These are phyloP conservation scores for Acorus calamus DNA, from an alignment of 106 monocot genomes.

Conservation along the genomic window DNA sequence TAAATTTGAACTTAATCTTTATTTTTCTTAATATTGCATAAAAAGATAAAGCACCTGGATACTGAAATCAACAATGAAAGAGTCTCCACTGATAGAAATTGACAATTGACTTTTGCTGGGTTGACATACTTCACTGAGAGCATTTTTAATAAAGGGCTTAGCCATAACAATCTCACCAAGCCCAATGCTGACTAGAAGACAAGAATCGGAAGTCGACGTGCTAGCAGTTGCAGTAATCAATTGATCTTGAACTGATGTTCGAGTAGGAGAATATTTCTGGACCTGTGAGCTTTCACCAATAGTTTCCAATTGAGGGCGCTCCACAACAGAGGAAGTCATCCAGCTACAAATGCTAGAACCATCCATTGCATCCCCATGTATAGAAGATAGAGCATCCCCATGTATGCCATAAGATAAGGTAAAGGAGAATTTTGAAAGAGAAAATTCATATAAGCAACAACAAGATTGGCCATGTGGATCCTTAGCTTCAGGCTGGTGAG, in stretches of 20 bases:
- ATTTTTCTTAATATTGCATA: too few species aligned
- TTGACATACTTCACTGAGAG: constrained; percentile 13
- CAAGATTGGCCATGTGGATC: constrained; percentile 10
- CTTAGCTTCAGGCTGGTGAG: constrained; percentile 15
- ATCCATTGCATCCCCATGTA: background rate
- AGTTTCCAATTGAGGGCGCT: background rate
- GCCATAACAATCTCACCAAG: constrained; percentile 38
- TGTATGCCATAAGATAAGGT: constrained; percentile 18
- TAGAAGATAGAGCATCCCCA: constrained; percentile 6
- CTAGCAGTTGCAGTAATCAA: constrained; percentile 3
- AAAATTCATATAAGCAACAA: constrained; percentile 20
- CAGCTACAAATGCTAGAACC: constrained; percentile 1
- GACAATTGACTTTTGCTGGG: constrained; percentile 17
- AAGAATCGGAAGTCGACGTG: constrained; percentile 14
- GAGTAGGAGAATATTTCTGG: constrained; percentile 3
- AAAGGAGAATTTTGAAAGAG: constrained; percentile 18
- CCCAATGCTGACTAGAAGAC: constrained; percentile 22
- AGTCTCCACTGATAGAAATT: constrained; percentile 19
- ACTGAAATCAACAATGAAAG: constrained; percentile 28
- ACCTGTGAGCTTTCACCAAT: constrained; percentile 3
- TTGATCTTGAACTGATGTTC: background rate
- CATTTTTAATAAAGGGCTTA: constrained; percentile 20
- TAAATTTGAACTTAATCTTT: too few species aligned
- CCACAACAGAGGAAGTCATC: constrained; percentile 2
- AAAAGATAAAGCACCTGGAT: constrained; percentile 33